Percentiles rank a stretch among this genome's conserved stretches.
Conservation (phyloP, 768 basidiomycete genomes). For the Pleurotus giganteus region DNA sequence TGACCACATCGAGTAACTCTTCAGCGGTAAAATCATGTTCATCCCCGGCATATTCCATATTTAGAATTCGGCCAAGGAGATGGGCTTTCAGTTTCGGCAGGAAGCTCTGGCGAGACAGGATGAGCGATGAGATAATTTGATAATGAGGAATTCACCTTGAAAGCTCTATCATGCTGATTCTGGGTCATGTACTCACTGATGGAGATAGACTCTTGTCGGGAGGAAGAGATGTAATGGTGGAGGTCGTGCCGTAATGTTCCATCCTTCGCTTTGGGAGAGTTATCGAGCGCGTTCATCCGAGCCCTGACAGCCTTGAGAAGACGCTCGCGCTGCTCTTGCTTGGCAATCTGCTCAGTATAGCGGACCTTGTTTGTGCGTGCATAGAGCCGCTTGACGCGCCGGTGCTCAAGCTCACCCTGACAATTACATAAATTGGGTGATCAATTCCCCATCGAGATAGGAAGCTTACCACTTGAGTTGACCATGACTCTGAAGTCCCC, state of each 20-base stretch:
- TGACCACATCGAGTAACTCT: constrained; percentile 13
- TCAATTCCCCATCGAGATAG: neutral
- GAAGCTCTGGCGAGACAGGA: constrained; percentile 19
- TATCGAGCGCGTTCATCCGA: neutral
- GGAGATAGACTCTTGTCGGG: constrained; percentile 10
- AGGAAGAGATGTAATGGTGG: constrained; percentile 23
- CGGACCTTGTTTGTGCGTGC: constrained; percentile 25
- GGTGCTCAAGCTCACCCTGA: constrained; percentile 13
- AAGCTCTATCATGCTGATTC: constrained; percentile 23
- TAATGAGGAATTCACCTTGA: constrained; percentile 15
- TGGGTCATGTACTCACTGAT: constrained; percentile 11
- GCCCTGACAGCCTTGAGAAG: constrained; percentile 6
- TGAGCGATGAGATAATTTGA: neutral
- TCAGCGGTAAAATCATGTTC: constrained; percentile 12
- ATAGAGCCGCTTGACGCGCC: constrained; percentile 28
- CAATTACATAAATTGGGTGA: constrained; percentile 35
- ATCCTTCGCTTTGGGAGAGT: neutral
- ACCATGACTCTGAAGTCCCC: constrained; percentile 30
- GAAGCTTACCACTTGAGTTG: constrained; percentile 26
- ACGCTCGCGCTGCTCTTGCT: constrained; percentile 11
- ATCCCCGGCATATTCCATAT: constrained; percentile 14
- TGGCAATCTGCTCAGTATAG: constrained; percentile 21
- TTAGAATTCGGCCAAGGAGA: constrained; percentile 22
- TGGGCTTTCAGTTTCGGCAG: constrained; percentile 24
- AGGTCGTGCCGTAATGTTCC: neutral